phyloP scores from a whole-genome alignment of 768 basidiomycete genomes.

The Xerocomellus intermedius region DNA sequence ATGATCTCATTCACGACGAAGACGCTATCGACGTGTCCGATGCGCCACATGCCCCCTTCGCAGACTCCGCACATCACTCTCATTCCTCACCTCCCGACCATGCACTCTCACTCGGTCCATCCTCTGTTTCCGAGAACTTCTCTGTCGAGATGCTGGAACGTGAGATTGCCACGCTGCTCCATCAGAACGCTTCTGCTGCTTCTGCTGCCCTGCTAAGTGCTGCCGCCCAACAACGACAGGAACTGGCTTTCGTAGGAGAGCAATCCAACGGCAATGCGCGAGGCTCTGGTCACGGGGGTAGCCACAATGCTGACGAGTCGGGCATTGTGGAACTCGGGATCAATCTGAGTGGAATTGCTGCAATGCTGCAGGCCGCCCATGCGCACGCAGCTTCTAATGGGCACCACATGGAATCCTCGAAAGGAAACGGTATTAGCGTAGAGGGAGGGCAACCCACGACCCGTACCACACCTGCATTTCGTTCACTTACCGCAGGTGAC shows the following conservation, averaged over 20 bases:
- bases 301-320: conserved; percentile 16
- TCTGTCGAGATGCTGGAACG: conserved; percentile 75
- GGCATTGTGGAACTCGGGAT: conserved; percentile 45
- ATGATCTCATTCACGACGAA: conserved; percentile 33
- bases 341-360: conserved; percentile 66
- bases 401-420: conserved; percentile 45
- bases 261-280: conserved; percentile 20
- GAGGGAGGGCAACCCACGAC: conserved; percentile 53
- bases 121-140: conserved; percentile 46
- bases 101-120: conserved; percentile 40
- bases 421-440: conserved; percentile 45
- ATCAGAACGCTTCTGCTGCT: conserved; percentile 71
- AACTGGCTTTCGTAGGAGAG: conserved; percentile 39
- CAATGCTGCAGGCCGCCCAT: conserved; percentile 76
- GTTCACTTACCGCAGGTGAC: conserved; percentile 64
- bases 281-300: conserved; percentile 7
- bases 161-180: conserved; percentile 71
- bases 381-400: conserved; percentile 53
- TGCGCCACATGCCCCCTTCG: conserved; percentile 30
- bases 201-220: conserved; percentile 63
- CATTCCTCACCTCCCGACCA: conserved; percentile 25
- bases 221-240: conserved; percentile 66
- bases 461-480: conserved; percentile 73
- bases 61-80: conserved; percentile 13
- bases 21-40: conserved; percentile 32